A percentile compares a stretch with the other conserved stretches of the same genome.
These are phyloP conservation scores for Melaleuca quinquenervia DNA, from an alignment of 345 rosid species.

Conservation along the genomic window DNA sequence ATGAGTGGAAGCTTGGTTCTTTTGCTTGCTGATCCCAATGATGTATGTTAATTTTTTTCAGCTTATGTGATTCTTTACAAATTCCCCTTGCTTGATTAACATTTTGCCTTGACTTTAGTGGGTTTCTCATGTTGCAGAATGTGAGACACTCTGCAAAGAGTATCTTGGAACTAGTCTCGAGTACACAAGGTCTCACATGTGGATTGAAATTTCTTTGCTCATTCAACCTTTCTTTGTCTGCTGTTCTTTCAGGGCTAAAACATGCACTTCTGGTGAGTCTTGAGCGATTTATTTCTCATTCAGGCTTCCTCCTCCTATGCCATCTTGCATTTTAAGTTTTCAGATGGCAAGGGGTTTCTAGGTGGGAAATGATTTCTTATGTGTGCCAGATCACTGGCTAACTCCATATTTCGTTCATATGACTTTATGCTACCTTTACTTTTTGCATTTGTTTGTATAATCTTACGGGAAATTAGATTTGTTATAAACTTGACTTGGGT, in stretches of 20 bases:
- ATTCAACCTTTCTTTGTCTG: constrained; percentile 32
- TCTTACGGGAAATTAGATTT: neutral
- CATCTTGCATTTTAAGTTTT: neutral
- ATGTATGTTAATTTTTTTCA: constrained; percentile 29
- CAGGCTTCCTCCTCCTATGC: neutral
- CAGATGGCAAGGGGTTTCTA: neutral
- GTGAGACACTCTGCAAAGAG: constrained; percentile 80
- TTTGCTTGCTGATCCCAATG: constrained; percentile 83
- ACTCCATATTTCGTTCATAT: neutral
- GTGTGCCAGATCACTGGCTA: neutral
- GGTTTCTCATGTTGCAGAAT: constrained; percentile 40
- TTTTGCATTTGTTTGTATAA: neutral
- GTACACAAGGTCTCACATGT: constrained; percentile 64
- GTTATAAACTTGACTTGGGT: neutral
- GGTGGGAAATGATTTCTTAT: neutral
- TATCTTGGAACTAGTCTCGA: constrained; percentile 82
- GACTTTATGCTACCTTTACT: neutral
- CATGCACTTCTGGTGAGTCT: constrained; percentile 74
- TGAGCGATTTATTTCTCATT: neutral
- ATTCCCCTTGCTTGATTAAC: neutral
- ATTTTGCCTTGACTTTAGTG: neutral
- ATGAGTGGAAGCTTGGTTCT: constrained; percentile 84
- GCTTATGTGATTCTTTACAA: neutral
- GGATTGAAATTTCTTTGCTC: constrained; percentile 91
- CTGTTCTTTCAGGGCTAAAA: constrained; percentile 56